Evolutionary conservation across 2,329 filamentous ascomycete genomes (phyloP).

Genomic region (Penicillium palitans): DNA sequence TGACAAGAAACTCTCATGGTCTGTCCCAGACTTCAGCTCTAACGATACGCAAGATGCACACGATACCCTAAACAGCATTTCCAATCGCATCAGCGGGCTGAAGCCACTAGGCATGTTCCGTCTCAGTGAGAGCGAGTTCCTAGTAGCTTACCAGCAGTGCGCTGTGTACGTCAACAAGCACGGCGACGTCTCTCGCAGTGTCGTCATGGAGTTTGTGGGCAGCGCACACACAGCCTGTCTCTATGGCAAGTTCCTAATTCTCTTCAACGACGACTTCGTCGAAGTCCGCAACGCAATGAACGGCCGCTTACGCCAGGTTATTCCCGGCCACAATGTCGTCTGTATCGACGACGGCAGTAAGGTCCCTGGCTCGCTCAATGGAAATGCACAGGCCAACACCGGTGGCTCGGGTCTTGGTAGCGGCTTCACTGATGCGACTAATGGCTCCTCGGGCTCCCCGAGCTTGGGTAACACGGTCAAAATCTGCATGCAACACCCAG

Average conservation of each 20-base stretch:
- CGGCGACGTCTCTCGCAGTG: slow-evolving; percentile 86
- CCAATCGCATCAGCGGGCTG: slow-evolving; percentile 76
- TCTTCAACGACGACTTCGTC: slow-evolving; percentile 95
- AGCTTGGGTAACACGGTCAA: slow-evolving; percentile 76
- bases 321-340: slow-evolving; percentile 84
- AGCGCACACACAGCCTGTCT: slow-evolving; percentile 84
- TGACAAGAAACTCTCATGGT: slow-evolving; percentile 95
- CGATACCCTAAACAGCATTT: slow-evolving; percentile 76
- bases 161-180: slow-evolving; percentile 98
- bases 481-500: slow-evolving; percentile 92
- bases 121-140: slow-evolving; percentile 85
- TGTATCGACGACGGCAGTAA: slow-evolving; percentile 77
- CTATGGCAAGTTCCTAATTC: slow-evolving; percentile 84
- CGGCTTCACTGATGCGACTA: slow-evolving; percentile 39
- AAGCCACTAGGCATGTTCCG: slow-evolving; percentile 94
- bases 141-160: slow-evolving; percentile 92
- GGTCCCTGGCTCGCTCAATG: slow-evolving; percentile 41
- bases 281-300: slow-evolving; percentile 97
- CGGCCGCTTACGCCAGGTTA: slow-evolving; percentile 87
- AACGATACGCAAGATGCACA: slow-evolving; percentile 58
- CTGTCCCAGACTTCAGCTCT: slow-evolving; percentile 73
- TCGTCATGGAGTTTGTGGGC: slow-evolving; percentile 99
- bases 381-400: slow-evolving; percentile 33
- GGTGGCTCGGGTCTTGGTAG: slow-evolving; percentile 29
- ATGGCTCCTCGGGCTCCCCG: slow-evolving; percentile 33